Conservation (phyloP, 1,139 yeast genomes). For the Blastobotrys apis region DNA sequence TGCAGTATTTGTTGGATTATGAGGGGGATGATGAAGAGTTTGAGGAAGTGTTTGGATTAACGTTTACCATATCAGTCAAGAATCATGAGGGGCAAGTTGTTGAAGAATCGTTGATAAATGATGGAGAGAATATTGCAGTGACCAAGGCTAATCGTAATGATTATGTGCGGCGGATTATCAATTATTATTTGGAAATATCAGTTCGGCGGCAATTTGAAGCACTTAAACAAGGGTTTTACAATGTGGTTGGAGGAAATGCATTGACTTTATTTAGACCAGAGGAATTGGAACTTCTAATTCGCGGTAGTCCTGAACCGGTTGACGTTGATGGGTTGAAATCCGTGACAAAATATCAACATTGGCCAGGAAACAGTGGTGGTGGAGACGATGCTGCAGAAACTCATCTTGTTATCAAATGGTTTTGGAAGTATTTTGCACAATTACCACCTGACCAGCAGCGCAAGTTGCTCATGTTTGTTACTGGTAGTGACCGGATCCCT, state of each 20-base stretch:
- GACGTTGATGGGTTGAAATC: conserved; percentile 66
- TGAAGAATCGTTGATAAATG: conserved; percentile 48
- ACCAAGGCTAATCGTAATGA: conserved; percentile 50
- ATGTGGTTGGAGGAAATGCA: conserved; percentile 78
- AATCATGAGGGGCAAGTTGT: conserved; percentile 18
- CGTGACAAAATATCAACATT: conserved; percentile 69
- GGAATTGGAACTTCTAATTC: conserved; percentile 71
- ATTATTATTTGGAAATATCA: conserved; percentile 55
- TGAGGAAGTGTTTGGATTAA: conserved; percentile 43
- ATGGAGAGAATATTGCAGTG: conserved; percentile 55
- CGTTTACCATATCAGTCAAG: conserved; percentile 43
- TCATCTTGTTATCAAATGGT: conserved; percentile 56
- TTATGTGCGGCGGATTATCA: conserved; percentile 60
- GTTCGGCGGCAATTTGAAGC: conserved; percentile 51
- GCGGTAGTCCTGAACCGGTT: conserved; percentile 68
- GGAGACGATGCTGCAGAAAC: conserved; percentile 25
- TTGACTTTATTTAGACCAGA: conserved; percentile 71
- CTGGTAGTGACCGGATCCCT: conserved; percentile 89
- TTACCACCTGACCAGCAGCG: conserved; percentile 51
- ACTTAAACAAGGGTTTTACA: conserved; percentile 65
- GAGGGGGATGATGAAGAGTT: conserved; percentile 40
- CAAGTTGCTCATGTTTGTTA: conserved; percentile 66
- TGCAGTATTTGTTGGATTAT: conserved; percentile 51
- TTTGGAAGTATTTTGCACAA: conserved; percentile 67
- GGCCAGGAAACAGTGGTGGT: conserved; percentile 41